Percentiles rank a stretch among this genome's conserved stretches.
Evolutionary conservation across 2,329 filamentous ascomycete species (phyloP).

Genomic region (Tolypocladium tropicale): DNA sequence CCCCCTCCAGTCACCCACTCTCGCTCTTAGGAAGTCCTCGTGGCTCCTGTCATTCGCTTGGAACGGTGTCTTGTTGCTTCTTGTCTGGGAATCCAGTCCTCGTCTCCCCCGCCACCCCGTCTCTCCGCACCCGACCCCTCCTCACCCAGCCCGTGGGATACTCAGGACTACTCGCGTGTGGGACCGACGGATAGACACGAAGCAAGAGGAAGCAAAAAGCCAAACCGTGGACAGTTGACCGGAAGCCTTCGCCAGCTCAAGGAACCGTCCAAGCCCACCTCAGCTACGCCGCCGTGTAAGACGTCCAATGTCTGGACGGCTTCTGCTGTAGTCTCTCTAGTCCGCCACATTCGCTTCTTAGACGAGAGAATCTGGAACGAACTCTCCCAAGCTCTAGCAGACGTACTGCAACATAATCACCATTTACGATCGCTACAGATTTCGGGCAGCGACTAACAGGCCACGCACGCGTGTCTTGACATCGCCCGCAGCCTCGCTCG

Average conservation of each 20-base stretch:
- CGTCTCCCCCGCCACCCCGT: constrained; percentile 7
- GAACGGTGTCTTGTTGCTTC: constrained; percentile 36
- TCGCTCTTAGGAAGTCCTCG: constrained; percentile 56
- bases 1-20: constrained; percentile 15
- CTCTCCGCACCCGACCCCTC: not conserved
- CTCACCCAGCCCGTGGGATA: not conserved
- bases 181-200: not conserved
- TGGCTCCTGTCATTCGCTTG: constrained; percentile 68
- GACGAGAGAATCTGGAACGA: not conserved
- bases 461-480: not conserved
- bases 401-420: not conserved
- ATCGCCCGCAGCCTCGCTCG: not conserved
- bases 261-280: not conserved
- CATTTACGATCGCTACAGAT: not conserved
- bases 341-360: constrained; percentile 22
- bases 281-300: not conserved
- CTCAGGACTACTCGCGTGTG: not conserved
- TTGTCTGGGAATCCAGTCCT: constrained; percentile 21
- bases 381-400: not conserved
- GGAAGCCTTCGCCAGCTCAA: not conserved
- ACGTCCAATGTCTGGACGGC: not conserved
- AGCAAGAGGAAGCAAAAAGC: not conserved
- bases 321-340: constrained; percentile 4
- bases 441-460: not conserved
- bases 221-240: not conserved